These are phyloP conservation scores for Melastoma malabathricum DNA, from an alignment of 345 rosid genomes.

Conservation along the genomic window DNA sequence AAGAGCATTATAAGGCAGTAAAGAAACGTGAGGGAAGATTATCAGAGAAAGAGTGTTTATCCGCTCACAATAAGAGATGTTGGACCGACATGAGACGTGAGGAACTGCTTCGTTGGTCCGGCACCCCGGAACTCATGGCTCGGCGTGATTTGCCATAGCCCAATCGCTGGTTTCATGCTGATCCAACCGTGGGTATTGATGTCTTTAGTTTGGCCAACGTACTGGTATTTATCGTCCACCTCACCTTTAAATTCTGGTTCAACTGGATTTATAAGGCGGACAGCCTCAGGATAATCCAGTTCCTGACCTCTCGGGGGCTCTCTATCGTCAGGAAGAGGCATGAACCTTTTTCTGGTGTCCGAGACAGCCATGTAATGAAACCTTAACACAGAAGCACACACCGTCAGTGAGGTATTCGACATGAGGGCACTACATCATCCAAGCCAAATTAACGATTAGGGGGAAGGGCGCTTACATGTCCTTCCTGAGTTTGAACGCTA, in stretches of 20 bases:
- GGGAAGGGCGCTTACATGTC: slow-evolving; percentile 28
- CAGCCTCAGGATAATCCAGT: slow-evolving; percentile 79
- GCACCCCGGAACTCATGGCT: slow-evolving; percentile 81
- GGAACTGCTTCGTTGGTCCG: slow-evolving; percentile 75
- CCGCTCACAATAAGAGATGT: slow-evolving; percentile 57
- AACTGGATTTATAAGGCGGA: slow-evolving; percentile 52
- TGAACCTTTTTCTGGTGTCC: slow-evolving; percentile 61
- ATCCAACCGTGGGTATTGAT: slow-evolving; percentile 84
- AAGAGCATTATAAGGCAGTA: not conserved
- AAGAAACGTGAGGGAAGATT: not conserved
- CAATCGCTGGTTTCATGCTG: slow-evolving; percentile 45
- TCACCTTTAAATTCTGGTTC: slow-evolving; percentile 70
- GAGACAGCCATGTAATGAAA: slow-evolving; percentile 81
- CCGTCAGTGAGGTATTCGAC: not conserved
- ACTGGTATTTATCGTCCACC: slow-evolving; percentile 92
- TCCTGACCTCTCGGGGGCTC: slow-evolving; percentile 40
- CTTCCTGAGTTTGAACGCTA: slow-evolving; percentile 74
- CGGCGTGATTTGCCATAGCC: slow-evolving; percentile 96
- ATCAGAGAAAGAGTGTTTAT: not conserved
- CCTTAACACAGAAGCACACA: slow-evolving; percentile 20
- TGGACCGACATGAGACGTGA: slow-evolving; percentile 86
- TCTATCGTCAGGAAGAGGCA: slow-evolving; percentile 89
- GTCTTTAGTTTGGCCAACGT: slow-evolving; percentile 55
- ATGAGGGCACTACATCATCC: no score
- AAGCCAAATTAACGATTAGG: not conserved